Conservation (phyloP, 257 asterid genomes). For the Solanum chiquidenum region DNA sequence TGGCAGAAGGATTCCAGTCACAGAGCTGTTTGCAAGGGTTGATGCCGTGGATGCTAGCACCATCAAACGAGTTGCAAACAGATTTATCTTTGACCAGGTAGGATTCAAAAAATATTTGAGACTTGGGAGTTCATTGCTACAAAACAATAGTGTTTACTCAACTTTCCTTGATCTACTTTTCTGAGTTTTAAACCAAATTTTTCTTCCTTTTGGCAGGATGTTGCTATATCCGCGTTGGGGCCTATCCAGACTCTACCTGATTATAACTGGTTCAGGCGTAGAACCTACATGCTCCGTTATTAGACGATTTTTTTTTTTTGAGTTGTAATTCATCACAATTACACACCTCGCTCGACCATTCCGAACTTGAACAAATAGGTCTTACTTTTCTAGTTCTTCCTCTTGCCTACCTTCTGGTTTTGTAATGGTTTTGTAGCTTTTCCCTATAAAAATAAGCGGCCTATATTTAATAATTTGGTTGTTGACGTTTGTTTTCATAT, state of each 20-base stretch:
- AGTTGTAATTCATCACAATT: background rate
- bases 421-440: background rate
- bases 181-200: background rate
- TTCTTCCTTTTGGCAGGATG: constrained; percentile 42
- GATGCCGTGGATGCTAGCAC: constrained; percentile 82
- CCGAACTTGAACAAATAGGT: background rate
- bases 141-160: background rate
- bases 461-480: background rate
- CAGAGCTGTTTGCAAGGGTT: constrained; percentile 92
- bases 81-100: constrained; percentile 78
- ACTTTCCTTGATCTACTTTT: background rate
- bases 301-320: constrained; percentile 21
- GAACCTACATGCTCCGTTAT: constrained; percentile 97
- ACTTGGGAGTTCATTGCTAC: background rate
- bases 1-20: constrained; percentile 87
- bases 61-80: constrained; percentile 81
- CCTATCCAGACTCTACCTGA: constrained; percentile 84
- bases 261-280: constrained; percentile 99
- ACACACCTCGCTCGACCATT: background rate
- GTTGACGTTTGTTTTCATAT: background rate
- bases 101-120: background rate
- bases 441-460: background rate
- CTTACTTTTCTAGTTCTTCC: background rate
- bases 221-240: constrained; percentile 72
- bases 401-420: background rate